Conservation (phyloP, 305 asterid species). For the Fraxinus ornus region DNA sequence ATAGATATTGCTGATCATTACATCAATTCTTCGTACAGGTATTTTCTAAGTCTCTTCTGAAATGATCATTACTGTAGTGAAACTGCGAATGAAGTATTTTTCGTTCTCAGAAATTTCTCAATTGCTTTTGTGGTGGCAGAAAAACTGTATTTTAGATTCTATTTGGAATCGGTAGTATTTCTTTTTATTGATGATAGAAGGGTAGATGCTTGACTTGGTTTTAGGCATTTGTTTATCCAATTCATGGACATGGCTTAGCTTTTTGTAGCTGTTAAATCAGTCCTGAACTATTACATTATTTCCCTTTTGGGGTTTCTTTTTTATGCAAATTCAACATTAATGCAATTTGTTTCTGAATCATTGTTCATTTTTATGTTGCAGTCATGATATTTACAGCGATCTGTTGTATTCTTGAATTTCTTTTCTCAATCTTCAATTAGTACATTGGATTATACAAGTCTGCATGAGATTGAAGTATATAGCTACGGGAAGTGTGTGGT, state of each 20-base stretch:
- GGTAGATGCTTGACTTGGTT: neutral
- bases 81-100: neutral
- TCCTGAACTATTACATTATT: neutral
- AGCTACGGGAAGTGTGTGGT: neutral
- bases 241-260: neutral
- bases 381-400: neutral
- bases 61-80: constrained; percentile 33
- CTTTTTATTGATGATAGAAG: neutral
- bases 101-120: neutral
- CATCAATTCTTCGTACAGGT: constrained; percentile 38
- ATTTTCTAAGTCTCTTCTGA: constrained; percentile 31
- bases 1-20: neutral
- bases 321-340: neutral
- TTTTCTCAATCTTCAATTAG: neutral
- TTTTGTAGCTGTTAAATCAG: neutral
- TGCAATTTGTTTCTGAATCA: neutral
- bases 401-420: neutral
- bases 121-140: neutral
- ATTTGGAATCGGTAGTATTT: neutral
- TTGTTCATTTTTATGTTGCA: neutral
- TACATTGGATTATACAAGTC: neutral
- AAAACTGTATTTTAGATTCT: neutral
- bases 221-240: neutral
- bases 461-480: neutral
- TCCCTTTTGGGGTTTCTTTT: neutral